These are phyloP conservation scores for Podaxis sp. DNA, from an alignment of 768 basidiomycete genomes.

Conservation along the genomic window DNA sequence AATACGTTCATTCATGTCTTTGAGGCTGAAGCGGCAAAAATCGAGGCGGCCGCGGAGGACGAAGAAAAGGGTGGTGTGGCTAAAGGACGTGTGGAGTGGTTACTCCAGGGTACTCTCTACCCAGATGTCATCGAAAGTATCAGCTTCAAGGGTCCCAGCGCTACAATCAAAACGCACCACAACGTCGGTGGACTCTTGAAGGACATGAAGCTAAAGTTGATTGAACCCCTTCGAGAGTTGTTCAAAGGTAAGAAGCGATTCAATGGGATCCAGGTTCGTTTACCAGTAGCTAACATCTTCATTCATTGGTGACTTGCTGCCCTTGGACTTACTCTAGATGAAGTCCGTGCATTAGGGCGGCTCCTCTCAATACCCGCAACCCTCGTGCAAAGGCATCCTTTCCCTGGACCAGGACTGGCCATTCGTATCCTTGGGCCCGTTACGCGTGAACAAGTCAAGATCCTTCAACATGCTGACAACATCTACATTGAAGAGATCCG, in stretches of 20 bases:
- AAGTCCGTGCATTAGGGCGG: slow-evolving; percentile 91
- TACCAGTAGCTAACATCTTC: slow-evolving; percentile 4
- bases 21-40: slow-evolving; percentile 88
- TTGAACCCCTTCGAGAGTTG: slow-evolving; percentile 94
- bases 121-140: slow-evolving; percentile 99
- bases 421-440: slow-evolving; percentile 98
- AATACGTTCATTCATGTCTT: slow-evolving; percentile 99
- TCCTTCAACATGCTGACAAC: slow-evolving; percentile 86
- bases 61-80: slow-evolving; percentile 70
- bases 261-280: slow-evolving; percentile 10
- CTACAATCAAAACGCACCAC: slow-evolving; percentile 99
- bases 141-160: slow-evolving; percentile 98
- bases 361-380: slow-evolving; percentile 89
- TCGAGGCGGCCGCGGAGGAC: slow-evolving; percentile 78
- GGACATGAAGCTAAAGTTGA: slow-evolving; percentile 98
- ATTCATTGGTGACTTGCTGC: slow-evolving; percentile 10
- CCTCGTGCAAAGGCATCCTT: slow-evolving; percentile 95
- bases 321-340: slow-evolving; percentile 56
- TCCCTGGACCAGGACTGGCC: slow-evolving; percentile 97
- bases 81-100: slow-evolving; percentile 95
- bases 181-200: slow-evolving; percentile 96
- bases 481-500: slow-evolving; percentile 99
- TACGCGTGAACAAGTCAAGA: slow-evolving; percentile 88
- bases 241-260: slow-evolving; percentile 78
- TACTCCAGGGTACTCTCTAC: slow-evolving; percentile 96